These are phyloP conservation scores for Paraurostyla sp. DNA, from an alignment of 73 alveolate species.

Conservation along the genomic window DNA sequence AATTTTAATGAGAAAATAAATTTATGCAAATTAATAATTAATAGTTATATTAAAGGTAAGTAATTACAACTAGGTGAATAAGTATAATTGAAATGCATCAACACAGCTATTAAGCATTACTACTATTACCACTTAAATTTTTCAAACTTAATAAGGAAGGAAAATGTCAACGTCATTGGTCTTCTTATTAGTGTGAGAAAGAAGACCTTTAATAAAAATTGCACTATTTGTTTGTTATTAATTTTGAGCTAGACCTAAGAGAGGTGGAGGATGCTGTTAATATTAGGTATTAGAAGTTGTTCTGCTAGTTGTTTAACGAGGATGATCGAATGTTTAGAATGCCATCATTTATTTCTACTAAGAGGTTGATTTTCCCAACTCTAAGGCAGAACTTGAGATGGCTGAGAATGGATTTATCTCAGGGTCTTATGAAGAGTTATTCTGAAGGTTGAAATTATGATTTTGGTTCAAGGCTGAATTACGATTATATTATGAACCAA, in stretches of 20 bases:
- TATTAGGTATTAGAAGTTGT: slow-evolving; percentile 35
- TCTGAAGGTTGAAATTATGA: neutral
- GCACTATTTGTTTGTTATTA: slow-evolving; percentile 13
- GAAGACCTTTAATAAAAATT: slow-evolving; percentile 17
- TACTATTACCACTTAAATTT: neutral
- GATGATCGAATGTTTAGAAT: slow-evolving; percentile 26
- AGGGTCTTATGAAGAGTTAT: neutral
- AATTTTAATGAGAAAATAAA: neutral
- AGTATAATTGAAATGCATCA: neutral
- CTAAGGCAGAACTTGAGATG: neutral
- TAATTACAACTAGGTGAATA: neutral
- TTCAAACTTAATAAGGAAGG: slow-evolving; percentile 43
- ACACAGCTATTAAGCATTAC: neutral
- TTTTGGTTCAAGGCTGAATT: neutral
- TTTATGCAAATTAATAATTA: slow-evolving; percentile 3
- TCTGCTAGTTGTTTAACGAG: slow-evolving; percentile 1
- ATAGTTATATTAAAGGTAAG: neutral
- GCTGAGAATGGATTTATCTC: slow-evolving; percentile 14
- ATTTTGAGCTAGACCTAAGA: neutral
- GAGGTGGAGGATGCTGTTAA: neutral
- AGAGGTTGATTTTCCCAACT: neutral
- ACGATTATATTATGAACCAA: neutral
- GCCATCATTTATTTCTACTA: neutral
- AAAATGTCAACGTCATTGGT: slow-evolving; percentile 46
- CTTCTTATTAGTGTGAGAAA: slow-evolving; percentile 28